These are phyloP conservation scores for Colletotrichum graminicola DNA, from an alignment of 2,329 filamentous ascomycete species.

Conservation along the genomic window DNA sequence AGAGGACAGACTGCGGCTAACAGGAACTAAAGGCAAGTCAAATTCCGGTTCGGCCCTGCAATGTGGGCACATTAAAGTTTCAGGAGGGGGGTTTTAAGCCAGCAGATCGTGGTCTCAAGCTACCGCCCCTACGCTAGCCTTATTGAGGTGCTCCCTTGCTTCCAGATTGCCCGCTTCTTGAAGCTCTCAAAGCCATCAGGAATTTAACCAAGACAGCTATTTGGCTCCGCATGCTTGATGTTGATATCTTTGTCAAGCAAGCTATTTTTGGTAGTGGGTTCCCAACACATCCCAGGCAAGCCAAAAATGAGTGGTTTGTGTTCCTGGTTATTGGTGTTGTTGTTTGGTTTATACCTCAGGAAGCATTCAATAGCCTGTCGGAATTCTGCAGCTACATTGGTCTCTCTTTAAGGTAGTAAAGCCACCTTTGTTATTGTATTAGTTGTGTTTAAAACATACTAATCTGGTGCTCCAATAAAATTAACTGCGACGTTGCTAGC, in stretches of 20 bases:
- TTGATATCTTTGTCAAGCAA: neutral
- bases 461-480: neutral
- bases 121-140: constrained; percentile 2
- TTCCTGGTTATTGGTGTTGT: neutral
- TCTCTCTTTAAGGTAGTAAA: neutral
- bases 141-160: constrained; percentile 11
- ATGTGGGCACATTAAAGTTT: constrained; percentile 15
- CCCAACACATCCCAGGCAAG: neutral
- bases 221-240: neutral
- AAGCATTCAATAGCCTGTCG: neutral
- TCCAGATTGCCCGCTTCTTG: neutral
- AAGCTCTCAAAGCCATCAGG: neutral
- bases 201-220: neutral
- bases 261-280: neutral
- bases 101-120: neutral
- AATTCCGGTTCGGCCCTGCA: neutral
- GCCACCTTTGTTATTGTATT: too few relatives aligned
- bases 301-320: neutral
- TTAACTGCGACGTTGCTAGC: neutral
- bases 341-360: neutral
- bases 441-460: neutral
- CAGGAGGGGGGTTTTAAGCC: constrained; percentile 6
- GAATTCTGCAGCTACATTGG: neutral
- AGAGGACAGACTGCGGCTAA: neutral
- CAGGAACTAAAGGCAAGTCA: neutral